Evolutionary conservation across 2,329 filamentous ascomycete genomes (phyloP).

Genomic region (Nannizziopsis arthrosporioides): DNA sequence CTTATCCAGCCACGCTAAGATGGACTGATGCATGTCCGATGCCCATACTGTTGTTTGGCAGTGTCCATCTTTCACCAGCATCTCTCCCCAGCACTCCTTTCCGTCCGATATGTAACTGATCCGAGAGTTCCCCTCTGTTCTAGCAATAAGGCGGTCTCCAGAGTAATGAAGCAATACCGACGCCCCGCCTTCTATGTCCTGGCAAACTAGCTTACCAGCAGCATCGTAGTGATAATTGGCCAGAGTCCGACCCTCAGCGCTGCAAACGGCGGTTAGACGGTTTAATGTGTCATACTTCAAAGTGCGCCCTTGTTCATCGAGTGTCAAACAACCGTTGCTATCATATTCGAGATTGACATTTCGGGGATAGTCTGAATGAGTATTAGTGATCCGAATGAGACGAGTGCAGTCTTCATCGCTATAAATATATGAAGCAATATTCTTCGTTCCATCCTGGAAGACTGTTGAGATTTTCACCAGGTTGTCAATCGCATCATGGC

Average conservation of each 20-base stretch:
- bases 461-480: background rate
- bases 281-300: background rate
- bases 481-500: background rate
- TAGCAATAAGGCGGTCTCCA: background rate
- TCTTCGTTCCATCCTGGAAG: background rate
- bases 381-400: constrained; percentile 1
- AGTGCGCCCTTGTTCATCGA: constrained; percentile 2
- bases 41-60: background rate
- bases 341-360: constrained; percentile 1
- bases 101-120: constrained; percentile 6
- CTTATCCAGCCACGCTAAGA: constrained; percentile 2
- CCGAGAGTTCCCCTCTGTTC: background rate
- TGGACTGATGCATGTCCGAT: background rate
- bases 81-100: constrained; percentile 1
- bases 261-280: background rate
- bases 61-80: background rate
- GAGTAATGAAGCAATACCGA: background rate
- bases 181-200: background rate
- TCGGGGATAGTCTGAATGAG: background rate
- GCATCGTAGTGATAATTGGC: constrained; percentile 4
- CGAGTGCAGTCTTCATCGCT: background rate
- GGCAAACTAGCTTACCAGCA: constrained; percentile 2
- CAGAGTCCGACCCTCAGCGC: background rate
- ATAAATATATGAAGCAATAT: background rate
- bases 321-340: constrained; percentile 3